Percentiles rank a stretch among this genome's conserved stretches.
Evolutionary conservation across 1,284 basidiomycete species (phyloP).

Genomic region (Mrakiaceae sp.): DNA sequence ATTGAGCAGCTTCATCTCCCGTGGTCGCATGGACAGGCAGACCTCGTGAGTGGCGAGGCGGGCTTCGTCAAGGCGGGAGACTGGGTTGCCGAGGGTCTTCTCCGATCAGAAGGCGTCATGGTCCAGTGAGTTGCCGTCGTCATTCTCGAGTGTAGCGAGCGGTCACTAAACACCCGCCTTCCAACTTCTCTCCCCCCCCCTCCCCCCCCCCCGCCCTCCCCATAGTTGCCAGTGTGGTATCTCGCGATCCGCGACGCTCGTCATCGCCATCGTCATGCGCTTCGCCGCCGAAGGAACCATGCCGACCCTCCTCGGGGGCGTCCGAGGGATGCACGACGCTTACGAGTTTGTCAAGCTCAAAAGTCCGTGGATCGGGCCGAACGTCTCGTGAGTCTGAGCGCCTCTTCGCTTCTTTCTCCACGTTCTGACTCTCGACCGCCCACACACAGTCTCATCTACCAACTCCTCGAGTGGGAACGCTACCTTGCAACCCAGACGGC

Average conservation of each 20-base stretch:
- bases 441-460: constrained; percentile 72
- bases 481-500: constrained; percentile 45
- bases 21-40: constrained; percentile 88
- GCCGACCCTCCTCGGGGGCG: constrained; percentile 56
- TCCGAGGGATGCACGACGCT: constrained; percentile 74
- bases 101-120: constrained; percentile 63
- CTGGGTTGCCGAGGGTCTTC: constrained; percentile 65
- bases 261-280: constrained; percentile 90
- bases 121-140: constrained; percentile 58
- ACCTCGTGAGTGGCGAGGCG: constrained; percentile 48
- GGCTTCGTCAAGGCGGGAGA: constrained; percentile 68
- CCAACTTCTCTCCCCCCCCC: background rate
- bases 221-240: constrained; percentile 92
- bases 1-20: constrained; percentile 85
- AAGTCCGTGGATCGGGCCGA: constrained; percentile 80
- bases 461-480: constrained; percentile 87
- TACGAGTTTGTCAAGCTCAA: constrained; percentile 84
- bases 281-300: constrained; percentile 64
- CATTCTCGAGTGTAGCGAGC: too few relatives aligned
- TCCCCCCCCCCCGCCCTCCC: background rate
- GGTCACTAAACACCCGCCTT: background rate
- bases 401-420: constrained; percentile 6
- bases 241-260: constrained; percentile 81
- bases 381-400: constrained; percentile 69
- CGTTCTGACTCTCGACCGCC: constrained; percentile 12